Conservation (phyloP, 495 filamentous ascomycete species). For the Daldinia vernicosa region DNA sequence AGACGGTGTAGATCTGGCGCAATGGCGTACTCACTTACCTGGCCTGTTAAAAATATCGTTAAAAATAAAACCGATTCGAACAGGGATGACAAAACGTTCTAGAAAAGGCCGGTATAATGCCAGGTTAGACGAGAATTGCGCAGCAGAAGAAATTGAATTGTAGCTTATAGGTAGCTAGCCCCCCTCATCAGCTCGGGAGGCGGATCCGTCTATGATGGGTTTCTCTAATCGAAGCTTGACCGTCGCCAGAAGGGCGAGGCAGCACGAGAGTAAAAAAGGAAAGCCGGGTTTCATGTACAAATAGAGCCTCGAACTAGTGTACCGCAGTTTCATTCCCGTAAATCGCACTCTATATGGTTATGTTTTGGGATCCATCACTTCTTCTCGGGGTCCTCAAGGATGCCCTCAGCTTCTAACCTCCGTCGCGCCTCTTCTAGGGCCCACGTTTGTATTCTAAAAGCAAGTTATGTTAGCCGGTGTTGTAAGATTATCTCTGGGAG, state of each 20-base stretch:
- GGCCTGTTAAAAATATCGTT: constrained; percentile 23
- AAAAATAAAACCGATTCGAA: constrained; percentile 16
- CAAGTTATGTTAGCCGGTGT: constrained; percentile 24
- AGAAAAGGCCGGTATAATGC: not conserved
- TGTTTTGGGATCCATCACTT: constrained; percentile 31
- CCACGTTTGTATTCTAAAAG: constrained; percentile 96
- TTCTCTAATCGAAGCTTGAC: constrained; percentile 36
- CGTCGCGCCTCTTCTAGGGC: constrained; percentile 94
- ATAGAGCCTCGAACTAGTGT: constrained; percentile 16
- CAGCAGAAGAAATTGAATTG: constrained; percentile 28
- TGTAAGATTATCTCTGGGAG: not conserved
- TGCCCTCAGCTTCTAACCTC: constrained; percentile 92
- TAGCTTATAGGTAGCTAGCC: constrained; percentile 29
- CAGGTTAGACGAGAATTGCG: not conserved
- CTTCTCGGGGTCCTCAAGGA: constrained; percentile 73
- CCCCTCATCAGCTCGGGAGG: constrained; percentile 28
- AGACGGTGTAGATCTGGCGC: constrained; percentile 30
- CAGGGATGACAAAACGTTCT: not conserved
- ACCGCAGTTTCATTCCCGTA: constrained; percentile 13
- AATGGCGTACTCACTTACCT: constrained; percentile 36
- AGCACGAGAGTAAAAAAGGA: constrained; percentile 21
- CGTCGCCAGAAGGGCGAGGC: constrained; percentile 15
- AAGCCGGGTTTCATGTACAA: constrained; percentile 42
- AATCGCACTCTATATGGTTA: constrained; percentile 13
- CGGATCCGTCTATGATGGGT: constrained; percentile 40